Percentiles rank a stretch among this genome's conserved stretches.
Conservation (phyloP, 2,329 filamentous ascomycete genomes). For the Aspergillus sp. region DNA sequence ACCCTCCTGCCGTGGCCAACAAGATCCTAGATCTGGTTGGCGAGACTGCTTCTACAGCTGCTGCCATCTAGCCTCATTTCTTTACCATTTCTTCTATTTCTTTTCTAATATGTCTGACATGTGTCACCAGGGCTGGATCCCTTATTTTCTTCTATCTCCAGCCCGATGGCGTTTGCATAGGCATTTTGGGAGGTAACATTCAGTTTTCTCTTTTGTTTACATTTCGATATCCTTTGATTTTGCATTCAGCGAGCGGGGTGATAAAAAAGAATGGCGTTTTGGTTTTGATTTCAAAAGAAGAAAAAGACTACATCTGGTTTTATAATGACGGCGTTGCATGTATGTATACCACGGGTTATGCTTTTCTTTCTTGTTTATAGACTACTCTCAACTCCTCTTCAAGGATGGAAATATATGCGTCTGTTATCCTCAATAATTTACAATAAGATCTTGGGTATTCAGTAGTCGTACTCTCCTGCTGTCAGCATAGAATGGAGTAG, state of each 20-base stretch:
- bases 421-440: too few species aligned
- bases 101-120: conserved; percentile 14
- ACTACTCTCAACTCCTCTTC: conserved; percentile 21
- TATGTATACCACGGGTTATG: conserved; percentile 13
- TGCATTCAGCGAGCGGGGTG: conserved; percentile 17
- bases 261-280: conserved; percentile 11
- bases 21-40: conserved; percentile 90
- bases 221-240: conserved; percentile 7
- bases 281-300: conserved; percentile 2
- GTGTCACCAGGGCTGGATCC: conserved; percentile 29
- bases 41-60: conserved; percentile 15
- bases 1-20: conserved; percentile 82
- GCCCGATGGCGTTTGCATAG: conserved; percentile 17
- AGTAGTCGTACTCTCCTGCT: background rate
- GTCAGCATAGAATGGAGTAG: too few species aligned
- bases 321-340: conserved; percentile 9
- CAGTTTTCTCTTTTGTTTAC: conserved; percentile 5
- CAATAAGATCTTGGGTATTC: background rate
- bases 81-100: conserved; percentile 9
- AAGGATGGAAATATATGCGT: conserved; percentile 2
- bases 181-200: conserved; percentile 19
- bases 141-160: conserved; percentile 21
- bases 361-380: conserved; percentile 13
- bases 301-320: background rate
- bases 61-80: conserved; percentile 16